These are phyloP conservation scores for Echium plantagineum DNA, from an alignment of 257 asterid genomes.

Conservation along the genomic window DNA sequence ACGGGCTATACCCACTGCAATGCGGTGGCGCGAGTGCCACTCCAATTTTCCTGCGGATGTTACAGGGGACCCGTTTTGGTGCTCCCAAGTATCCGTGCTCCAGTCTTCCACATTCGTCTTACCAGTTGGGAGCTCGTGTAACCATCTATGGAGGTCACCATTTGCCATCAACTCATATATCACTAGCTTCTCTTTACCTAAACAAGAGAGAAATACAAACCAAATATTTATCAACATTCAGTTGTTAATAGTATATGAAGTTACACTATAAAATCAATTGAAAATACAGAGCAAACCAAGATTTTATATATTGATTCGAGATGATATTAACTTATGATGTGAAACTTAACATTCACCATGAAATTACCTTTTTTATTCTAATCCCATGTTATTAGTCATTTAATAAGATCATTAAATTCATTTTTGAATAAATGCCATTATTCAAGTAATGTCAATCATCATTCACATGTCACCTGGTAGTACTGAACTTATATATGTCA, in stretches of 20 bases:
- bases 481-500: conserved; percentile 9
- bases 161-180: conserved; percentile 77
- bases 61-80: conserved; percentile 24
- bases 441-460: not conserved
- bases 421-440: not conserved
- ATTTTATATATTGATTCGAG: too few species aligned
- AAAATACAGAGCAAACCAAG: too few species aligned
- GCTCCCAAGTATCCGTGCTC: conserved; percentile 91
- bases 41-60: conserved; percentile 50
- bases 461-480: conserved; percentile 23
- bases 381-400: too few species aligned
- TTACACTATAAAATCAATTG: too few species aligned
- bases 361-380: too few species aligned
- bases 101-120: conserved; percentile 72
- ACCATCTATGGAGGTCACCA: conserved; percentile 93
- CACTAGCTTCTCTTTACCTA: conserved; percentile 79
- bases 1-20: conserved; percentile 91
- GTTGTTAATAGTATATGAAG: too few species aligned
- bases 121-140: conserved; percentile 82
- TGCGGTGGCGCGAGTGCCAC: conserved; percentile 97
- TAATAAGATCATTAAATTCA: not conserved
- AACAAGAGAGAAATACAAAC: conserved; percentile 6
- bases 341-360: too few species aligned
- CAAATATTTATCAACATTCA: not conserved
- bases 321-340: too few species aligned